These are phyloP conservation scores for Spiromastix sp. DNA, from an alignment of 2,329 filamentous ascomycete genomes.

Conservation along the genomic window DNA sequence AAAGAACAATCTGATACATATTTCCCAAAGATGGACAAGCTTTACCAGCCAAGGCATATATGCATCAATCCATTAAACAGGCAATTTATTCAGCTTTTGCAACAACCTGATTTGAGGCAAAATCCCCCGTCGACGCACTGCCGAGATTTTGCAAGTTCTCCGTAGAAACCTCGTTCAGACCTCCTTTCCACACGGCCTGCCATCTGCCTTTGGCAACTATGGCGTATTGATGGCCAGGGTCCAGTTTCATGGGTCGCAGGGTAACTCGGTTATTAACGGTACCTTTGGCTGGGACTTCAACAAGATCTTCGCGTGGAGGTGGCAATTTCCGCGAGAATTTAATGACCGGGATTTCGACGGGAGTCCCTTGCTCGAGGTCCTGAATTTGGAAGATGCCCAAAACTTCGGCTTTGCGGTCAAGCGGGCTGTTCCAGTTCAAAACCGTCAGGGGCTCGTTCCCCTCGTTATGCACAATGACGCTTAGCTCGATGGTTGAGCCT, in stretches of 20 bases:
- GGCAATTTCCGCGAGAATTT: slow-evolving; percentile 25
- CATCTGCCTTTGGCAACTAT: slow-evolving; percentile 24
- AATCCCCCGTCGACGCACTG: slow-evolving; percentile 15
- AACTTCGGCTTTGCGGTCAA: slow-evolving; percentile 23
- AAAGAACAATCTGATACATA: no score
- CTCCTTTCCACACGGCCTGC: slow-evolving; percentile 25
- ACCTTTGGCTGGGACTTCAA: slow-evolving; percentile 20
- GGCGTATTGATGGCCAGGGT: slow-evolving; percentile 22
- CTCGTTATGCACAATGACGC: slow-evolving; percentile 20
- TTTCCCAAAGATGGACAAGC: no score
- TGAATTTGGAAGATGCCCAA: slow-evolving; percentile 22
- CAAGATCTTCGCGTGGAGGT: slow-evolving; percentile 18
- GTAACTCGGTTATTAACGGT: slow-evolving; percentile 16
- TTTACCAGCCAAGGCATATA: no score
- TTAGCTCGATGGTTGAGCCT: slow-evolving; percentile 8
- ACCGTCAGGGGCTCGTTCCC: slow-evolving; percentile 21
- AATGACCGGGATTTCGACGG: slow-evolving; percentile 20
- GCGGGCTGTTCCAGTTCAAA: slow-evolving; percentile 27
- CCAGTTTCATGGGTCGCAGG: slow-evolving; percentile 18
- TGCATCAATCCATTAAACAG: no score
- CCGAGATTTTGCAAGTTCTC: slow-evolving; percentile 14
- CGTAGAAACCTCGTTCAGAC: slow-evolving; percentile 15
- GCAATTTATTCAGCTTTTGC: no score
- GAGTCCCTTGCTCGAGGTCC: slow-evolving; percentile 14
- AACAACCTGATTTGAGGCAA: slow-evolving; percentile 20